Evolutionary conservation across 1,139 yeast species (phyloP).

Genomic region (Taphrina betulina): DNA sequence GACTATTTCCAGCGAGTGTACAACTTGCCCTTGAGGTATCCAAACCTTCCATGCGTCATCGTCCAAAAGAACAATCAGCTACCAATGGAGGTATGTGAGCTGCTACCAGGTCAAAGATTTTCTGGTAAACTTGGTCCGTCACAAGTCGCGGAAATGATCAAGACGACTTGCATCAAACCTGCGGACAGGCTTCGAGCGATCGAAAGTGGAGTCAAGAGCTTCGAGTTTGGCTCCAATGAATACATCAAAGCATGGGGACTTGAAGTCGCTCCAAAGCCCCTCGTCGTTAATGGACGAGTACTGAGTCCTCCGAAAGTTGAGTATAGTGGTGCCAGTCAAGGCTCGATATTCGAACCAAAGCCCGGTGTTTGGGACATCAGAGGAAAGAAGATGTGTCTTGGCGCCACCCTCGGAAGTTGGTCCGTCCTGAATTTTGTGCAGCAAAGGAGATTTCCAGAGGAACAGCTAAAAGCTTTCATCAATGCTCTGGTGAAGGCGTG

Average conservation of each 20-base stretch:
- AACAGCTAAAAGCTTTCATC: neutral
- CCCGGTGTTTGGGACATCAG: conserved; percentile 36
- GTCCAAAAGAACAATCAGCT: conserved; percentile 31
- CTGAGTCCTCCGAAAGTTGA: conserved; percentile 34
- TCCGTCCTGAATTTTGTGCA: conserved; percentile 34
- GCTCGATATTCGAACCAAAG: conserved; percentile 28
- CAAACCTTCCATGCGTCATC: conserved; percentile 34
- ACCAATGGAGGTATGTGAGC: conserved; percentile 34
- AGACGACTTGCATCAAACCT: conserved; percentile 17
- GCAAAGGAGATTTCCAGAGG: conserved; percentile 16
- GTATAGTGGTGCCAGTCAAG: conserved; percentile 25
- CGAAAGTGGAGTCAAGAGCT: conserved; percentile 27
- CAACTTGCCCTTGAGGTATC: conserved; percentile 35
- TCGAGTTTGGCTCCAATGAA: conserved; percentile 34
- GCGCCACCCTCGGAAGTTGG: conserved; percentile 29
- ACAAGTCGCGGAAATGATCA: conserved; percentile 36
- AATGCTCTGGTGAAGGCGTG: neutral
- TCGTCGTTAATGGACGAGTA: conserved; percentile 35
- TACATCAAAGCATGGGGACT: conserved; percentile 35
- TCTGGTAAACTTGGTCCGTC: conserved; percentile 29
- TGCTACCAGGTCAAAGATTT: conserved; percentile 35
- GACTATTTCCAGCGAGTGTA: conserved; percentile 34
- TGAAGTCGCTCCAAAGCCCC: conserved; percentile 27
- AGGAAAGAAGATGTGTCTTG: conserved; percentile 28
- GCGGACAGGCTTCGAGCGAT: conserved; percentile 19